Evolutionary conservation across 228 moss, liverwort and hornwort genomes (phyloP), one percentile per base, ranked within the genome.

Genomic region (Sphagnum magellanicum): DNA sequence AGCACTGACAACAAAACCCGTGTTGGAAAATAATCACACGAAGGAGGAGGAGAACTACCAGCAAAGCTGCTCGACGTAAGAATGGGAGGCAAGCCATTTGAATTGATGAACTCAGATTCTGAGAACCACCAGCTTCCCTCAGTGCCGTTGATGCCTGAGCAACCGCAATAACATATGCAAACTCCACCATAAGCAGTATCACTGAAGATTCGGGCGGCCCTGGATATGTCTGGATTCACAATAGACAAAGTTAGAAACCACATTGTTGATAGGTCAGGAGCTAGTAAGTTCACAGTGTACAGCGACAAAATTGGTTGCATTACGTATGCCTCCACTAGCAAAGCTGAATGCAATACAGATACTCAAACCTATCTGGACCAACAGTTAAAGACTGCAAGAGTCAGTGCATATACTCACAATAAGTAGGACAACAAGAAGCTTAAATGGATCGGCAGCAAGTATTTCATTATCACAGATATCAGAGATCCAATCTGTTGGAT

Each of bases 151-250:
- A 81, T 63, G 85, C 81, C 85, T 93, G 91, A n/a, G 77, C 81
- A 71, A 86, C 82, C 15, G 91, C 90, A 63, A 93, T 79, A 6
- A 67, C 68, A 68, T 91, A 88, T 8, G 93, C 71, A 64, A 87
- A 74, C 66, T 85, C 88, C 65, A 93, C 93, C 75, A 97, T 80
- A 51, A 83, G 83, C 78, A 90, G 58, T 60, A 97, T 73, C 52
- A 91, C 91, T 68, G 85, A 75, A 52, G 73, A 65, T 66, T 83
- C 83, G 63, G 97, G 97, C 89, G 87, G 91, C 49, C 93, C 93
- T 79, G 88, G 84, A 69, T 81, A 81, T 16, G 88, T 91, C 97
- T 97, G 90, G 59, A 63, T 17, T 62, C 13, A 0, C 13, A 62
- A 4, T 16, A 16, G 32, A 4, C 10, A 4, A 13, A 16, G 8